These are phyloP conservation scores for Aspergillus homomorphus DNA, from an alignment of 495 filamentous ascomycete genomes.

Conservation along the genomic window DNA sequence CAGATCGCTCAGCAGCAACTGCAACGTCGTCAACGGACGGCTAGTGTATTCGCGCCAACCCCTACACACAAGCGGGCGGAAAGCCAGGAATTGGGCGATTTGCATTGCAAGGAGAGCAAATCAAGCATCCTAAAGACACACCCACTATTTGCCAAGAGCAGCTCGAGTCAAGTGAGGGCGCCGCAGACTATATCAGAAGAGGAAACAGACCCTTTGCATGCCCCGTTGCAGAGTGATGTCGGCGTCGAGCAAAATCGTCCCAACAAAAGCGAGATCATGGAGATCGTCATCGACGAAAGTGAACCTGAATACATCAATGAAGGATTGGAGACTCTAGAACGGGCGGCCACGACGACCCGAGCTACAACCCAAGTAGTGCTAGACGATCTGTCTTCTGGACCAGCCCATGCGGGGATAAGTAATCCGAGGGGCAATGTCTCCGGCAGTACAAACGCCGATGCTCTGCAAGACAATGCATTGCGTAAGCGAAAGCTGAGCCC, in stretches of 20 bases:
- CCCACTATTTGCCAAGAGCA: background rate
- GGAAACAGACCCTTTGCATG: background rate
- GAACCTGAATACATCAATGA: background rate
- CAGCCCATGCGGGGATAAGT: background rate
- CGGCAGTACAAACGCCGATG: background rate
- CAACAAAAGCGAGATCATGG: background rate
- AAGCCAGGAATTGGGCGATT: constrained; percentile 31
- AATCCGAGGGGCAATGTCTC: background rate
- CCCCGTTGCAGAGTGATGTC: background rate
- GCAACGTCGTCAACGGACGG: background rate
- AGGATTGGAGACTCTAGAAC: background rate
- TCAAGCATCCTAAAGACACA: background rate
- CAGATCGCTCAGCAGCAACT: background rate
- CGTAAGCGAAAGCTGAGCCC: constrained; percentile 31
- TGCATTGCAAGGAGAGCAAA: constrained; percentile 15
- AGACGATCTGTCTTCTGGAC: background rate
- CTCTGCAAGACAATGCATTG: background rate
- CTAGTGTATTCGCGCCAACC: constrained; percentile 1
- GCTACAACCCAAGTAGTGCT: background rate
- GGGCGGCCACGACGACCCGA: background rate
- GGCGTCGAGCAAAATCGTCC: background rate
- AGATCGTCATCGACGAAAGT: background rate
- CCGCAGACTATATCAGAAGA: background rate
- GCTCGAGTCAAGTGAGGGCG: constrained; percentile 3
- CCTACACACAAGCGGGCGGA: constrained; percentile 13